These are phyloP conservation scores for Echeveria elegans DNA, from an alignment of 164 flowering plant species.

Conservation along the genomic window DNA sequence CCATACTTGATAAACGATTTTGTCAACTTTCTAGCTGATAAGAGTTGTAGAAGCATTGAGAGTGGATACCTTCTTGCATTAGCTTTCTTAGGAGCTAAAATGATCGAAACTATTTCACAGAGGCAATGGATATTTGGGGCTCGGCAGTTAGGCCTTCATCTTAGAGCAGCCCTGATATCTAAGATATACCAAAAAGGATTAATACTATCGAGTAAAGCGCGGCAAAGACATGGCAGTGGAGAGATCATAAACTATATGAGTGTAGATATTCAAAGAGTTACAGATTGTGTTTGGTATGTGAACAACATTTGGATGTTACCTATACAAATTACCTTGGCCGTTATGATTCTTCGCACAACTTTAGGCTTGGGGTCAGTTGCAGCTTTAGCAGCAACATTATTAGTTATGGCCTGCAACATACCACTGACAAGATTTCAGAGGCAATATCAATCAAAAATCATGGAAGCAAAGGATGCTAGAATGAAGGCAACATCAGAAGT, in stretches of 20 bases:
- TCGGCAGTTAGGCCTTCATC: conserved; percentile 76
- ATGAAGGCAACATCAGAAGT: conserved; percentile 89
- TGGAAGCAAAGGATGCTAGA: conserved; percentile 73
- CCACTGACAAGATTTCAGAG: conserved; percentile 71
- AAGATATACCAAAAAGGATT: conserved; percentile 77
- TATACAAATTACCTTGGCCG: conserved; percentile 73
- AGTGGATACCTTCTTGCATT: conserved; percentile 68
- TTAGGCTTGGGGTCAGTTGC: conserved; percentile 64
- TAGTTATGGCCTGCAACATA: conserved; percentile 66
- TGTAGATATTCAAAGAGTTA: conserved; percentile 79
- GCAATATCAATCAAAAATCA: conserved; percentile 57
- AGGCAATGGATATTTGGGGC: conserved; percentile 98
- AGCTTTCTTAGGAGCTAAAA: conserved; percentile 68
- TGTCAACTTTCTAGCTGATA: conserved; percentile 44
- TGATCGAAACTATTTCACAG: conserved; percentile 67
- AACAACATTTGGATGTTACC: conserved; percentile 84
- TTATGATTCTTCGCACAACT: conserved; percentile 45
- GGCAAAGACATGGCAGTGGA: conserved; percentile 77
- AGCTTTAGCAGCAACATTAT: conserved; percentile 56
- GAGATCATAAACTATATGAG: conserved; percentile 91
- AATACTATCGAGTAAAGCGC: conserved; percentile 58
- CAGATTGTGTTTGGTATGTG: conserved; percentile 75
- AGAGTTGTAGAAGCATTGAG: conserved; percentile 25
- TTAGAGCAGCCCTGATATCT: conserved; percentile 70
- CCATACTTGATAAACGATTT: conserved; percentile 81